Conservation (phyloP, 768 basidiomycete genomes). For the Lentinus tigrinus region DNA sequence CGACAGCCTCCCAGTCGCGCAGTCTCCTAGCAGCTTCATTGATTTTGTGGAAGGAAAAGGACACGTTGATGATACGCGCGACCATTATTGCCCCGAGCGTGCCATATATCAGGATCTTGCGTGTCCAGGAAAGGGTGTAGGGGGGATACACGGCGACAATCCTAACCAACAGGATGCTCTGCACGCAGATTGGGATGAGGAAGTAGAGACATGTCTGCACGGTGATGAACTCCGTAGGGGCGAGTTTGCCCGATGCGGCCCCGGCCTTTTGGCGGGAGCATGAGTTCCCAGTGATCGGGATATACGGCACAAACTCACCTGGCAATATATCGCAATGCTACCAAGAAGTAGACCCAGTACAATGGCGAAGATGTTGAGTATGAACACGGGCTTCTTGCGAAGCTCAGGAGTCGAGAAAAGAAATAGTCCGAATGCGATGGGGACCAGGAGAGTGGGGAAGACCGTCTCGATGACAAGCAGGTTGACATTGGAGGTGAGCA, state of each 20-base stretch:
- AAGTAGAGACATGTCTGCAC: neutral
- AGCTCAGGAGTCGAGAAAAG: constrained; percentile 22
- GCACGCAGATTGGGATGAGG: constrained; percentile 32
- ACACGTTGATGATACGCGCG: constrained; percentile 27
- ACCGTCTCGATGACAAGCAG: neutral
- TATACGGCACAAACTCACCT: neutral
- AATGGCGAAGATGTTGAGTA: constrained; percentile 23
- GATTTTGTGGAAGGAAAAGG: neutral
- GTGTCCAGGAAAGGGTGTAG: neutral
- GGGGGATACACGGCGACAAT: constrained; percentile 36
- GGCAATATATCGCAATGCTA: neutral
- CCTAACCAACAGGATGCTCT: constrained; percentile 37
- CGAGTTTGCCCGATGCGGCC: too few species aligned
- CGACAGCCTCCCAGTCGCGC: neutral
- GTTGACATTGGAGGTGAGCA: neutral
- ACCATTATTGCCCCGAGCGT: constrained; percentile 30
- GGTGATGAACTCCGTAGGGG: too few species aligned
- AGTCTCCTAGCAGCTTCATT: neutral
- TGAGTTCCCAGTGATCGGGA: too few species aligned
- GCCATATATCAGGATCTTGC: constrained; percentile 16
- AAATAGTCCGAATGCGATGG: constrained; percentile 15
- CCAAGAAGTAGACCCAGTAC: neutral
- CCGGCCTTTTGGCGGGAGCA: too few species aligned
- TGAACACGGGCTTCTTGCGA: constrained; percentile 20
- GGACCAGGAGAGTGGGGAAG: constrained; percentile 3